These are phyloP conservation scores for Plenodomus biglobosus DNA, from an alignment of 2,329 filamentous ascomycete species.

Conservation along the genomic window DNA sequence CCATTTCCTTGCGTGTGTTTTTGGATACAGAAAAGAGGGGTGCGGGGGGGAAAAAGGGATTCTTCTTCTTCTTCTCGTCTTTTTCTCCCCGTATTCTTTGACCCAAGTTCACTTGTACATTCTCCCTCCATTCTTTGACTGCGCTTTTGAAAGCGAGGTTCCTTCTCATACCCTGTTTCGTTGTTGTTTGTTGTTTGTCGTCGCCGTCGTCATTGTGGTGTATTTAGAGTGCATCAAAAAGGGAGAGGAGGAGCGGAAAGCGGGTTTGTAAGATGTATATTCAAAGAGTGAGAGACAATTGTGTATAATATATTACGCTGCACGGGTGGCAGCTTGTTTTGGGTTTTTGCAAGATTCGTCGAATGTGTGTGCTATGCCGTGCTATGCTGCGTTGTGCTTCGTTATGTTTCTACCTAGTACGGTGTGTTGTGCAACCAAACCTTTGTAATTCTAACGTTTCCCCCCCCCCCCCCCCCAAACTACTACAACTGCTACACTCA, in stretches of 20 bases:
- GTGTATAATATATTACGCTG: conserved; percentile 39
- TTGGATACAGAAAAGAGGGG: conserved; percentile 13
- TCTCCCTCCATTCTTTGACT: too few species aligned
- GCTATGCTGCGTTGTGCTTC: too few species aligned
- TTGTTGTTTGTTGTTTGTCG: conserved; percentile 4
- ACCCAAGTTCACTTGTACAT: too few species aligned
- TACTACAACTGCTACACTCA: too few species aligned
- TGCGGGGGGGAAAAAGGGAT: conserved; percentile 4
- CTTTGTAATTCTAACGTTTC: too few species aligned
- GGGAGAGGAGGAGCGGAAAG: conserved; percentile 11
- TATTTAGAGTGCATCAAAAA: too few species aligned
- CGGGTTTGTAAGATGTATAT: conserved; percentile 1
- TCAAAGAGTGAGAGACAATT: background rate
- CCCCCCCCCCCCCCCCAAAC: too few species aligned
- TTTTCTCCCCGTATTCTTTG: conserved; percentile 6
- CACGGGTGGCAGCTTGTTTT: conserved; percentile 8
- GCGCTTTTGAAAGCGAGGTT: conserved; percentile 1
- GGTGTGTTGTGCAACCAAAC: too few species aligned
- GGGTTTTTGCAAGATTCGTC: too few species aligned
- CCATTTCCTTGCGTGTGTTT: conserved; percentile 4
- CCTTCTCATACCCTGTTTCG: conserved; percentile 14
- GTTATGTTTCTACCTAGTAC: too few species aligned
- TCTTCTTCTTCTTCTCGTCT: conserved; percentile 5
- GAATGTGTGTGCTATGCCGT: too few species aligned
- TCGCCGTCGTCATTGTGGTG: too few species aligned